phyloP scores from a whole-genome alignment of 2,329 filamentous ascomycete species.

The Dryadomyces quercus-mongolicae region DNA sequence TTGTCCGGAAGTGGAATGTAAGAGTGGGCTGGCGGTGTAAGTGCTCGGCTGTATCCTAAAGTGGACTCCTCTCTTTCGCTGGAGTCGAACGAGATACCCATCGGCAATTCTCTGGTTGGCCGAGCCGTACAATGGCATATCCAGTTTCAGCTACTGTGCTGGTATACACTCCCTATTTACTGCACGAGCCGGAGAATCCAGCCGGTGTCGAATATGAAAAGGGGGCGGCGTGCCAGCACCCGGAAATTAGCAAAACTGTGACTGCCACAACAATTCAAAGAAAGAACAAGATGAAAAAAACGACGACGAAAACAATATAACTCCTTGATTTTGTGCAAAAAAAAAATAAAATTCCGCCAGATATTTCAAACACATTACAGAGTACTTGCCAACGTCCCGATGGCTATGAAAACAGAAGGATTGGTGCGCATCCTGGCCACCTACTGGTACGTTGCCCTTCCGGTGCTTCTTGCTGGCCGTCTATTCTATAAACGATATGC shows the following conservation, averaged over 20 bases:
- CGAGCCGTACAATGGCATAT: background rate
- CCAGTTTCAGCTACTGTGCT: too few species aligned
- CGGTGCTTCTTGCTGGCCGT: constrained; percentile 16
- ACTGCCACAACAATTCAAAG: too few species aligned
- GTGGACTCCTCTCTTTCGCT: background rate
- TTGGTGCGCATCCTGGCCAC: constrained; percentile 9
- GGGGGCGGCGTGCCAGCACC: too few species aligned
- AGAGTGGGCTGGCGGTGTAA: background rate
- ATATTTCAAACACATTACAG: too few species aligned
- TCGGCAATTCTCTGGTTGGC: constrained; percentile 16
- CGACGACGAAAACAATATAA: constrained; percentile 10
- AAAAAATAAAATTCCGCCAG: too few species aligned
- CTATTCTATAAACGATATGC: constrained; percentile 19
- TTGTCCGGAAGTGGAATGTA: too few species aligned
- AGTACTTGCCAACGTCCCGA: constrained; percentile 10
- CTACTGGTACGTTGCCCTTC: constrained; percentile 19
- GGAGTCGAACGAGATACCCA: background rate
- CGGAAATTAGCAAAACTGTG: too few species aligned
- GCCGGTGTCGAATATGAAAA: too few species aligned
- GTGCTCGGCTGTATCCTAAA: background rate
- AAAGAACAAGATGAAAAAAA: background rate
- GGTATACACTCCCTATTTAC: too few species aligned
- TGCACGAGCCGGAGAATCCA: background rate
- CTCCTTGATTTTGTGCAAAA: too few species aligned
- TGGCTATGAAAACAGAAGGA: constrained; percentile 6